Percentiles rank a stretch among this genome's conserved stretches.
phyloP scores from a whole-genome alignment of 305 asterid genomes.

The Fraxinus velutina region DNA sequence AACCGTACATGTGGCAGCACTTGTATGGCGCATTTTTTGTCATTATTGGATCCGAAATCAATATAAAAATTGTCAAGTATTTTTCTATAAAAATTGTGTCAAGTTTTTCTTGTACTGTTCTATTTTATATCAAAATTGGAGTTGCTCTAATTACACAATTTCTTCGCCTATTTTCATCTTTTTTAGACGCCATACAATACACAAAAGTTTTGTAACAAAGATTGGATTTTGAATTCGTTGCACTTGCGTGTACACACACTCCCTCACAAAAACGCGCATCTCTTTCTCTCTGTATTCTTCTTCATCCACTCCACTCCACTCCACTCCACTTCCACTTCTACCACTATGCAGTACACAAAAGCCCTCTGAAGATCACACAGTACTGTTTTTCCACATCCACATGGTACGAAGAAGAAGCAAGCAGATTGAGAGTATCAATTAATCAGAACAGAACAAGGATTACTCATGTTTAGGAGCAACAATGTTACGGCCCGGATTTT shows the following conservation, averaged over 20 bases:
- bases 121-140: too few relatives aligned
- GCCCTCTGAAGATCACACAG: not conserved
- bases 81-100: too few relatives aligned
- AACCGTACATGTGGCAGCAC: too few relatives aligned
- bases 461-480: constrained; percentile 72
- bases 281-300: not conserved
- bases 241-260: not conserved
- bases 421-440: not conserved
- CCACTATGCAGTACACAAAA: not conserved
- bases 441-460: not conserved
- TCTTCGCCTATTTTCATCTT: not conserved
- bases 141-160: not conserved
- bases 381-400: not conserved
- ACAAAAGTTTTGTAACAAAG: not conserved
- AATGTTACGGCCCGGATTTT: constrained; percentile 93
- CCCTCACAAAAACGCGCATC: not conserved
- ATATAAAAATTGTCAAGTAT: too few relatives aligned
- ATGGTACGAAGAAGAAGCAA: not conserved
- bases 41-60: too few relatives aligned
- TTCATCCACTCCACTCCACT: constrained; percentile 1
- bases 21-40: too few relatives aligned
- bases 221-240: not conserved
- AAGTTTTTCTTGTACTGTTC: too few relatives aligned
- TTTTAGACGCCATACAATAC: not conserved
- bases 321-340: constrained; percentile 27